Base-by-base conservation (phyloP, 1,284 basidiomycete species). In the Cerioporus squamosus region DNA sequence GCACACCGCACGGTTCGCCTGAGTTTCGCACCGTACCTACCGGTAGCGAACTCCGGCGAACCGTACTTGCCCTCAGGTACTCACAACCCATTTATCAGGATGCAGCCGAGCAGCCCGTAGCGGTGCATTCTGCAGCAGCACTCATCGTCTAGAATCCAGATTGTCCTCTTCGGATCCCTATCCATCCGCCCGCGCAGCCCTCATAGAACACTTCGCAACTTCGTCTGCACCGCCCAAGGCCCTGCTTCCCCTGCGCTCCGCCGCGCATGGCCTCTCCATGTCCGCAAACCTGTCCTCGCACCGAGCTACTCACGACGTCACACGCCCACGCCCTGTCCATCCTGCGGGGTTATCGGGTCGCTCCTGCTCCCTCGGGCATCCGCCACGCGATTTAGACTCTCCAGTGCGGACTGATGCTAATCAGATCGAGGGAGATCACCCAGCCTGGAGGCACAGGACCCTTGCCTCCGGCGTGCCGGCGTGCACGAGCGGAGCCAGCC, bases 341-440 rank as follows among this genome's bases (percentile, higher is more conserved):
- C 26, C 17, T 9, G 38, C 17, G 38, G 20, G 40, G 44, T 44
- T 26, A 36, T 48, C 56, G 53, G 56, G 49, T 43, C 39, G 36
- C 48, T 48, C 54, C 29, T 44, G 54, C 31, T 38, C 38, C 31
- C 38, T 40, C 26, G 40, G 51, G 53, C 42, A 47, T 31, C 53
- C 47, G 49, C 66, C 67, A 70, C 68, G 66, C 67, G 68, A 70
- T 53, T 68, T 70, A 67, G 62, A 57, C 68, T 70, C 65, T 54
- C 54, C 40, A 22, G 40, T 18, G 17, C 40, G 40, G 43, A 52
- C 62, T 67, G 65, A 60, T 63, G 60, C 58, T 64, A 68, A 70
- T 70, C 68, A 68, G 67, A 70, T 68, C 65, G 63, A 54, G 44
- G 40, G 54, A 54, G 65, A 68, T 66, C 61, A 56, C 52, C 54